These are phyloP conservation scores for Plantago coronopus DNA, from an alignment of 305 asterid species.

Conservation along the genomic window DNA sequence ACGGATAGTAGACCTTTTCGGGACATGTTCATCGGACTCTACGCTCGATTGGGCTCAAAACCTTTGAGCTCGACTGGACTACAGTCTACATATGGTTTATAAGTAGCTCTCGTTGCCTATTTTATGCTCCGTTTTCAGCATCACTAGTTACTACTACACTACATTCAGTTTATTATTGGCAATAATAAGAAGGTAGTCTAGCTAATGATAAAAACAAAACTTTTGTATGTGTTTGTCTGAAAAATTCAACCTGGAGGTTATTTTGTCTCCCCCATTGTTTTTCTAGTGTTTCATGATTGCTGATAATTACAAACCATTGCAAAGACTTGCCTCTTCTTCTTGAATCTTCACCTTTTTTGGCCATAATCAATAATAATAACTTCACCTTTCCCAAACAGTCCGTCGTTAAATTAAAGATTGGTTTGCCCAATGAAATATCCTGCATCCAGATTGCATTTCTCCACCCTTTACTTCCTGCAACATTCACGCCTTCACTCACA, in stretches of 20 bases:
- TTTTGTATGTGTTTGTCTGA: no score
- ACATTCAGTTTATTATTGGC: constrained; percentile 19
- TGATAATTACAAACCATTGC: constrained; percentile 4
- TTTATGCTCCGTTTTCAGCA: no score
- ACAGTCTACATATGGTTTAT: no score
- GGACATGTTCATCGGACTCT: no score
- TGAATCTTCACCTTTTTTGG: constrained; percentile 26
- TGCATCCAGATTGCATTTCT: constrained; percentile 31
- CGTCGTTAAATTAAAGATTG: constrained; percentile 19
- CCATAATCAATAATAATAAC: constrained; percentile 22
- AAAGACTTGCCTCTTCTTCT: constrained; percentile 17
- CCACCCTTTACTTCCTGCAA: constrained; percentile 25
- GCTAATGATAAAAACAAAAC: neutral
- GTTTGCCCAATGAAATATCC: constrained; percentile 35
- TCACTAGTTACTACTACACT: no score
- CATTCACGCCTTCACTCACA: constrained; percentile 7
- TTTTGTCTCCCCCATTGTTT: neutral
- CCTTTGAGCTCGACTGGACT: no score
- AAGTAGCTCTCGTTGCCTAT: no score
- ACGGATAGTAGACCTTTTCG: no score
- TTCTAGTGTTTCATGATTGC: constrained; percentile 3
- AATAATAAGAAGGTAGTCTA: constrained; percentile 13
- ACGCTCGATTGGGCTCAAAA: no score
- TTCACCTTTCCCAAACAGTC: constrained; percentile 29
- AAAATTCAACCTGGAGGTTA: no score